A percentile compares a stretch with the other conserved stretches of the same genome.
Evolutionary conservation across 495 filamentous ascomycete genomes (phyloP).

Genomic region (Penicillium bialowiezense): DNA sequence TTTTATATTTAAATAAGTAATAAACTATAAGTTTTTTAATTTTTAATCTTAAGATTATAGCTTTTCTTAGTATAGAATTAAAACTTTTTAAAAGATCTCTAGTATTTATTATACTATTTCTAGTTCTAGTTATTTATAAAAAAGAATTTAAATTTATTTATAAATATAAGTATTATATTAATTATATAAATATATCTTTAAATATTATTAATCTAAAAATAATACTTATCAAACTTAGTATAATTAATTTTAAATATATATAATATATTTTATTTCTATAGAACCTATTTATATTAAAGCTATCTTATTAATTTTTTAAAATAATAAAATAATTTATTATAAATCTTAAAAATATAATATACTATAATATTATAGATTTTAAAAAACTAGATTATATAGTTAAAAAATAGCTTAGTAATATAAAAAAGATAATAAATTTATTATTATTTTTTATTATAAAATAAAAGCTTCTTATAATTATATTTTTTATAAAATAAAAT

Average conservation of each 20-base stretch:
- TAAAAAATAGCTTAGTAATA: background rate
- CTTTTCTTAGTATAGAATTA: background rate
- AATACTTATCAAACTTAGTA: constrained; percentile 9
- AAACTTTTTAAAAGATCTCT: background rate
- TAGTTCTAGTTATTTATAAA: background rate
- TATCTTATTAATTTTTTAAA: background rate
- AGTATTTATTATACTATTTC: background rate
- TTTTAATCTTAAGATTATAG: background rate
- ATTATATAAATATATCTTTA: constrained; percentile 6
- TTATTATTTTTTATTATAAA: constrained; percentile 1
- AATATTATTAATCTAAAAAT: constrained; percentile 6
- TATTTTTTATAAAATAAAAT: constrained; percentile 1
- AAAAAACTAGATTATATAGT: background rate
- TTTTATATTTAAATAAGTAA: background rate
- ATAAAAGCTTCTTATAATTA: constrained; percentile 1
- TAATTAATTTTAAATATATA: background rate
- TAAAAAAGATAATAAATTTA: constrained; percentile 2
- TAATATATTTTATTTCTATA: background rate
- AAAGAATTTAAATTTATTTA: constrained; percentile 12
- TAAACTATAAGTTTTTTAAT: background rate
- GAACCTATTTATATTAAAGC: background rate
- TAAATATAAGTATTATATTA: constrained; percentile 4
- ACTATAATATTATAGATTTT: background rate
- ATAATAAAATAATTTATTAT: constrained; percentile 2
- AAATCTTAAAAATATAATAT: constrained; percentile 4